Evolutionary conservation across 2,329 filamentous ascomycete species (phyloP), one percentile per base, ranked within the genome.

Genomic region (Verticillium dahliae): DNA sequence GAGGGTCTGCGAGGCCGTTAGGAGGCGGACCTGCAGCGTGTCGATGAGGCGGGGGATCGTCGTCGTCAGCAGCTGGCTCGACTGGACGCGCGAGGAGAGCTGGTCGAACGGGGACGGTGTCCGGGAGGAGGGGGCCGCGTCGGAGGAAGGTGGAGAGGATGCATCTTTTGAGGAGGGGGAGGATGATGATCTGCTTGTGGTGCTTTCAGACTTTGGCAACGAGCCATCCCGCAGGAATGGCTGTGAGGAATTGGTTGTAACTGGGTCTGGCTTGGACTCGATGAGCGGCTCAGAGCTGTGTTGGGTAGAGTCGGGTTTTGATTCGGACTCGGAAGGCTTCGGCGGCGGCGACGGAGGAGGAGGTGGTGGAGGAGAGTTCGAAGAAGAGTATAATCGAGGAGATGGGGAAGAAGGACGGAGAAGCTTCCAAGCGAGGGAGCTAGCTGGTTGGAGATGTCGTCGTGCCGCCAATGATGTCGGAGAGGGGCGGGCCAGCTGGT

Each of bases 1-100:
- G 75, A 99, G 85, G 62, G 90, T 90, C 72, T 95, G 91, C 1
- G 91, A 91, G 4, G 93, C 93, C 59, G 89, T 84, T 66, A 97
- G 90, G 56, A 96, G 83, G 68, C 94, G 92, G 37, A 89, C 85
- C 72, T 98, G 92, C 22, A 97, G 74, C 65, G 91, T 88, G 77
- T 99, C 95, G 91, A 98, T 96, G 72, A 96, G 79, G 61, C 83
- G 75, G 57, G 84, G 85, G 72, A 95, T 85, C 65, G 76, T 75
- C 55, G 78, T 75, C 15, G 75, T 76, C 33, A 80, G 69, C 33
- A 70, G 70, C 37, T 75, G 45, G 45, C 45, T 52, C n/a, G 45
- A 52, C 45, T 52, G 45, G 18, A 52, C 45, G n/a, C 45, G 45
- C 18, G 56, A 41, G 22, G 27, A 58, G 18, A 37, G 18, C 37